Percentiles rank a stretch among this genome's conserved stretches.
Evolutionary conservation across 371 early-diverging fungal species (phyloP).

Genomic region (Mycotypha africana): DNA sequence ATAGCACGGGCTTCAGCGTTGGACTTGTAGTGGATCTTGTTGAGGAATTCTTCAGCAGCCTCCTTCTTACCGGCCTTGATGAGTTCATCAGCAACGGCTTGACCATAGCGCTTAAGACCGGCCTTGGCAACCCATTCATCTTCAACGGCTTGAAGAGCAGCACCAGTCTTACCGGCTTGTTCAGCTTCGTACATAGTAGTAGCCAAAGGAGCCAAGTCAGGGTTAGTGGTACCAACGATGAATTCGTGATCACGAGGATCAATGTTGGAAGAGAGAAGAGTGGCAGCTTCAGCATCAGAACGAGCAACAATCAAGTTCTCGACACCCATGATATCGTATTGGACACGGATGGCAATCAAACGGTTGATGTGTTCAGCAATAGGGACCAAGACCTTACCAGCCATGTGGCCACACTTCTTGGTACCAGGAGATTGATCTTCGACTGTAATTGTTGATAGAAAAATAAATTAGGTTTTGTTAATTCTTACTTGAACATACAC

Average conservation of each 20-base stretch:
- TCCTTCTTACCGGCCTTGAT: conserved; percentile 43
- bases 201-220: conserved; percentile 66
- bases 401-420: conserved; percentile 99
- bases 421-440: conserved; percentile 96
- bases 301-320: conserved; percentile 93
- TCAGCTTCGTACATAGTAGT: conserved; percentile 80
- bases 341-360: conserved; percentile 91
- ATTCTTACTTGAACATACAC: too few relatives aligned
- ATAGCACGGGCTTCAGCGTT: conserved; percentile 79
- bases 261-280: conserved; percentile 92
- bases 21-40: conserved; percentile 60
- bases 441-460: too few relatives aligned
- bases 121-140: conserved; percentile 87
- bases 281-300: conserved; percentile 98
- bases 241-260: conserved; percentile 96
- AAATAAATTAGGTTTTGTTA: too few relatives aligned
- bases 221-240: conserved; percentile 89
- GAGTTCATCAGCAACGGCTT: conserved; percentile 81
- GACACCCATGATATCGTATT: conserved; percentile 97
- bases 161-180: conserved; percentile 65
- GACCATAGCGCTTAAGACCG: conserved; percentile 76
- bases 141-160: conserved; percentile 80
- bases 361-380: conserved; percentile 97
- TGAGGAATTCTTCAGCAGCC: conserved; percentile 48
- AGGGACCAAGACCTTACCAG: conserved; percentile 97